These are phyloP conservation scores for Oryza glaberrima DNA, from an alignment of 176 grass and related monocot species.

Conservation along the genomic window DNA sequence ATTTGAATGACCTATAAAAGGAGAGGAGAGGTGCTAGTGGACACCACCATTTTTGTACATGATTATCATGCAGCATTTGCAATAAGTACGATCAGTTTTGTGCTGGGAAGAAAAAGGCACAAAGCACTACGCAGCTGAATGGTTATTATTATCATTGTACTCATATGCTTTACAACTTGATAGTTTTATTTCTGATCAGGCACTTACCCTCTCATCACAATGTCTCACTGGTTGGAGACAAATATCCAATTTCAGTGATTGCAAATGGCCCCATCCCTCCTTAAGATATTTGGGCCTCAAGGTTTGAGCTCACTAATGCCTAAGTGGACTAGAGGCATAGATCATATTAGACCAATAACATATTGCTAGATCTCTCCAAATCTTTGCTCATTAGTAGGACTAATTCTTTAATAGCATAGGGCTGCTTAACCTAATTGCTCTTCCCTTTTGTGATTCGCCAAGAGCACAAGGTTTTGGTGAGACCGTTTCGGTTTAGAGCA, in stretches of 20 bases:
- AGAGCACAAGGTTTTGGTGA: constrained; percentile 5
- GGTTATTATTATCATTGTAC: neutral
- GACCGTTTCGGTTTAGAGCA: constrained; percentile 1
- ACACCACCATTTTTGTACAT: neutral
- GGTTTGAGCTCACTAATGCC: neutral
- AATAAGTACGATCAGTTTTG: neutral
- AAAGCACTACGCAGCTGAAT: constrained; percentile 3
- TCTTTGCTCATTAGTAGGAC: constrained; percentile 9
- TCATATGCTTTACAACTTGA: neutral
- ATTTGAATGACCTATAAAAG: neutral
- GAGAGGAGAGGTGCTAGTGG: neutral
- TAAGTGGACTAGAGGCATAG: constrained; percentile 22
- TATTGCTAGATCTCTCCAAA: constrained; percentile 31
- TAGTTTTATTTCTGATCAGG: constrained; percentile 22
- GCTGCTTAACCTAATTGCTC: constrained; percentile 11
- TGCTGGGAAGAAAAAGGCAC: constrained; percentile 25
- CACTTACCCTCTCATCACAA: constrained; percentile 31
- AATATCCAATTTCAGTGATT: constrained; percentile 14
- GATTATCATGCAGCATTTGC: neutral
- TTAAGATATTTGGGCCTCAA: constrained; percentile 22
- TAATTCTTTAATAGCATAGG: neutral
- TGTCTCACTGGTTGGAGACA: constrained; percentile 20
- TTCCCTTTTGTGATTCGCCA: constrained; percentile 17
- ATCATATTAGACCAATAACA: constrained; percentile 7
- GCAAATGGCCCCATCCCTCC: neutral